phyloP scores from a whole-genome alignment of 352 stramenopile genomes.

The Phytophthora vignae region DNA sequence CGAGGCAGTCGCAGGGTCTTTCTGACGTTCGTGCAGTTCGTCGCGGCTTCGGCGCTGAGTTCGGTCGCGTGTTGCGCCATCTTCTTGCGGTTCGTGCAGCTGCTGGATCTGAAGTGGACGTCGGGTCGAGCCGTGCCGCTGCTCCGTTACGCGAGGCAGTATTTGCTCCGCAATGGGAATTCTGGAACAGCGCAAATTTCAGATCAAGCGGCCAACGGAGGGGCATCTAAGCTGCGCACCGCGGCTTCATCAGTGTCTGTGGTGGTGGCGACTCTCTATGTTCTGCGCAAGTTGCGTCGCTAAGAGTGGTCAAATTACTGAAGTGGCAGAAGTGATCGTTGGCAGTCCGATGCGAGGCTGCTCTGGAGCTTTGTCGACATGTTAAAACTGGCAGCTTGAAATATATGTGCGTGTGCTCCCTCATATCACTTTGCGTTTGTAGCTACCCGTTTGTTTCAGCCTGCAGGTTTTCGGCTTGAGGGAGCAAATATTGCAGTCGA shows the following conservation, averaged over 20 bases:
- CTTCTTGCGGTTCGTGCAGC: conserved; percentile 58
- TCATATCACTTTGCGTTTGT: neutral
- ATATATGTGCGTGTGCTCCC: neutral
- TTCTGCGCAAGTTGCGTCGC: conserved; percentile 42
- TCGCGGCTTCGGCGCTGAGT: conserved; percentile 64
- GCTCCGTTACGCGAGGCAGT: conserved; percentile 46
- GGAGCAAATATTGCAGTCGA: too few species aligned
- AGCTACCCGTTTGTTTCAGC: neutral
- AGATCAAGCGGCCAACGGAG: conserved; percentile 18
- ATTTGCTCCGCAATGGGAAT: conserved; percentile 49
- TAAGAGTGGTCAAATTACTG: neutral
- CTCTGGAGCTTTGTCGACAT: neutral
- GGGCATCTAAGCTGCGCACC: conserved; percentile 24
- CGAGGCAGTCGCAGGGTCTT: conserved; percentile 67
- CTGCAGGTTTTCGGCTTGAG: too few species aligned
- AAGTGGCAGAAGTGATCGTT: neutral
- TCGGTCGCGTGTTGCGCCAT: conserved; percentile 71
- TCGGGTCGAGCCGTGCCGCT: conserved; percentile 39
- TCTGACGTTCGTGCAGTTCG: conserved; percentile 64
- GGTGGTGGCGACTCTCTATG: conserved; percentile 37
- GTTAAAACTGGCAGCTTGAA: neutral
- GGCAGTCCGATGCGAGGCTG: neutral
- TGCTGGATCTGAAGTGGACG: conserved; percentile 47
- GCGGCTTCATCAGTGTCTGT: conserved; percentile 43
- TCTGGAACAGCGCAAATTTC: conserved; percentile 26